phyloP scores from a whole-genome alignment of 352 stramenopile genomes.

The Phytophthora pistaciae region DNA sequence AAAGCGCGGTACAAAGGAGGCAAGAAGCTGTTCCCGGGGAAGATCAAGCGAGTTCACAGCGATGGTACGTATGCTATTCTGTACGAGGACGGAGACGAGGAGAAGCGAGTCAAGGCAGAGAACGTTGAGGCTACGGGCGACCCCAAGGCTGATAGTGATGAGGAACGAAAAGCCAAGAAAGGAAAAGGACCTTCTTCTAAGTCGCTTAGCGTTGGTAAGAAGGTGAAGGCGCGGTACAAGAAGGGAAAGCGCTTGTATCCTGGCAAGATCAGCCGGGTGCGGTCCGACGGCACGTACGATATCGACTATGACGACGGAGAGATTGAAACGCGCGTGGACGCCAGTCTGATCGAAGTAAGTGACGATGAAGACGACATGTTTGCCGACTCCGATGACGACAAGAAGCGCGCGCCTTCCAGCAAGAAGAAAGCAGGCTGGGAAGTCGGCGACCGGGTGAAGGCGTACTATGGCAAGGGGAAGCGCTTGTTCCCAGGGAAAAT shows the following conservation, averaged over 20 bases:
- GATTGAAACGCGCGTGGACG: constrained; percentile 55
- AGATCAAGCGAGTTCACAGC: constrained; percentile 53
- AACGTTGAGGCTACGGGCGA: constrained; percentile 28
- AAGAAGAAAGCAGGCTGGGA: constrained; percentile 43
- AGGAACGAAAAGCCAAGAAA: constrained; percentile 17
- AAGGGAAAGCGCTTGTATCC: constrained; percentile 54
- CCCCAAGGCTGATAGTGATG: constrained; percentile 15
- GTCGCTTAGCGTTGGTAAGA: constrained; percentile 36
- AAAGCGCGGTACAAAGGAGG: constrained; percentile 62
- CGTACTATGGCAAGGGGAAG: constrained; percentile 61
- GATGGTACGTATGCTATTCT: constrained; percentile 73
- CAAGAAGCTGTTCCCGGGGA: constrained; percentile 53
- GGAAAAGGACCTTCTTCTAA: constrained; percentile 13
- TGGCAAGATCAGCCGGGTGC: constrained; percentile 59
- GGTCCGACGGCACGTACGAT: constrained; percentile 64
- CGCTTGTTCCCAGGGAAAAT: constrained; percentile 75
- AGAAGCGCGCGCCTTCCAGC: background rate
- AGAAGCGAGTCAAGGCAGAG: constrained; percentile 46
- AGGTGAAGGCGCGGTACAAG: constrained; percentile 54
- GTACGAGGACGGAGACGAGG: constrained; percentile 76
- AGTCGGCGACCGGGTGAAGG: constrained; percentile 46
- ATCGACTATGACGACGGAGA: constrained; percentile 81
- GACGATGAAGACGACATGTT: constrained; percentile 66
- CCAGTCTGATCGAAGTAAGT: constrained; percentile 16
- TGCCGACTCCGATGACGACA: constrained; percentile 42